phyloP scores from a whole-genome alignment of 352 stramenopile species.

The Pythium insidiosum region DNA sequence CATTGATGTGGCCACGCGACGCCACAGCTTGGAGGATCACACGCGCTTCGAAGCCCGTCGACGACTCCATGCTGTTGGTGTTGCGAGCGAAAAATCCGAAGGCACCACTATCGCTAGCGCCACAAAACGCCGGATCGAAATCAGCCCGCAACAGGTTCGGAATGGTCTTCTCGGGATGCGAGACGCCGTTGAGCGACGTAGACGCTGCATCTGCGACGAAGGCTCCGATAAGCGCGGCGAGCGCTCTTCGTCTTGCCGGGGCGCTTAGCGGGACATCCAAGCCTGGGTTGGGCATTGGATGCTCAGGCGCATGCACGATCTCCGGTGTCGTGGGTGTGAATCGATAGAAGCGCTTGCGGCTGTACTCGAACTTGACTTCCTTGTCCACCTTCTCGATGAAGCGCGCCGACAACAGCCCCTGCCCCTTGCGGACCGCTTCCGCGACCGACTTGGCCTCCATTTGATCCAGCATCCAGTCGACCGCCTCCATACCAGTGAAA shows the following conservation, averaged over 20 bases:
- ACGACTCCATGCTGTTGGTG: conserved; percentile 49
- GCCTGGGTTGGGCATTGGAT: conserved; percentile 35
- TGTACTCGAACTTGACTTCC: conserved; percentile 80
- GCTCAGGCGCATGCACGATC: conserved; percentile 44
- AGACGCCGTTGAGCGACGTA: conserved; percentile 72
- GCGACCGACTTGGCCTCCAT: conserved; percentile 78
- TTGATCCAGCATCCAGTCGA: conserved; percentile 83
- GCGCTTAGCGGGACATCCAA: conserved; percentile 61
- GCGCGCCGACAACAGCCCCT: conserved; percentile 47
- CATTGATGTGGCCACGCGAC: conserved; percentile 57
- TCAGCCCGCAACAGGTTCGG: conserved; percentile 62
- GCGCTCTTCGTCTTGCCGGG: conserved; percentile 40
- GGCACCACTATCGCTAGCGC: conserved; percentile 34
- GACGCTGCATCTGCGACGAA: conserved; percentile 76
- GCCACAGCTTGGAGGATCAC: conserved; percentile 70
- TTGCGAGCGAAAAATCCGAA: conserved; percentile 26
- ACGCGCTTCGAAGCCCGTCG: conserved; percentile 67
- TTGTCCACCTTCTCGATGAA: conserved; percentile 82
- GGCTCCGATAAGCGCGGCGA: conserved; percentile 62
- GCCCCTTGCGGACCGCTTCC: conserved; percentile 72
- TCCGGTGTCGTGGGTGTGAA: conserved; percentile 74
- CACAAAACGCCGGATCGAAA: conserved; percentile 75
- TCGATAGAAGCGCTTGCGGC: conserved; percentile 73
- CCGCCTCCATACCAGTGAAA: conserved; percentile 79
- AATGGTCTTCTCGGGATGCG: conserved; percentile 69